Conservation (phyloP, 2,329 filamentous ascomycete genomes). For the Cladophialophora psammophila region DNA sequence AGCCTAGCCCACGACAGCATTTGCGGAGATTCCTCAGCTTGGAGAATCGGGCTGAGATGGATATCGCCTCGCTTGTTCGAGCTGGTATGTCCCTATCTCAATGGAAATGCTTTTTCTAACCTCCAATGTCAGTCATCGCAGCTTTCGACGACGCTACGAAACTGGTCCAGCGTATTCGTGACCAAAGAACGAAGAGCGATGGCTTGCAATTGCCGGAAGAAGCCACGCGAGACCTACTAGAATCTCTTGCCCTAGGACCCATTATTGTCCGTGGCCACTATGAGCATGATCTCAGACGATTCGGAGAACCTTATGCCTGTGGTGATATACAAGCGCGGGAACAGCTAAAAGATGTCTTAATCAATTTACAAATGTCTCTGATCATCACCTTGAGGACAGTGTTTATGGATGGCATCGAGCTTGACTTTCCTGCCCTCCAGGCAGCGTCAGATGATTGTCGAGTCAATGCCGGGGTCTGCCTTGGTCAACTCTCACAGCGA, state of each 20-base stretch:
- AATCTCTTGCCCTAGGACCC: slow-evolving; percentile 47
- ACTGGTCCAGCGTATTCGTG: slow-evolving; percentile 44
- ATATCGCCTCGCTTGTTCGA: slow-evolving; percentile 35
- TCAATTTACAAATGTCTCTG: slow-evolving; percentile 47
- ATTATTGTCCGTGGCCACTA: slow-evolving; percentile 48
- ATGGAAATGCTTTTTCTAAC: not conserved
- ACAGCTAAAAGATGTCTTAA: slow-evolving; percentile 50
- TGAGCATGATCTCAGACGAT: slow-evolving; percentile 45
- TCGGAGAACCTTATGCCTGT: slow-evolving; percentile 46
- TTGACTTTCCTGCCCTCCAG: slow-evolving; percentile 46
- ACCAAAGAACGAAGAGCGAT: slow-evolving; percentile 25
- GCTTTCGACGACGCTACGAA: slow-evolving; percentile 45
- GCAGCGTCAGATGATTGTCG: slow-evolving; percentile 48
- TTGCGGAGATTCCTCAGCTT: not conserved
- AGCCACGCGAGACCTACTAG: slow-evolving; percentile 43
- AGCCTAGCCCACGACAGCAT: slow-evolving; percentile 1
- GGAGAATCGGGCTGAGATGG: slow-evolving; percentile 25
- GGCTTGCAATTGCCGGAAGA: slow-evolving; percentile 29
- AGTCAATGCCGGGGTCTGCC: slow-evolving; percentile 46
- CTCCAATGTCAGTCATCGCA: slow-evolving; percentile 41
- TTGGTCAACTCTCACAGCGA: slow-evolving; percentile 48
- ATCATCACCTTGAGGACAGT: slow-evolving; percentile 46
- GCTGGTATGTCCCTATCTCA: slow-evolving; percentile 25
- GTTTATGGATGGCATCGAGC: slow-evolving; percentile 43
- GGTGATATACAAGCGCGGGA: slow-evolving; percentile 50